Evolutionary conservation across 768 basidiomycete genomes (phyloP).

Genomic region (Boletus rufocinnamomeus): DNA sequence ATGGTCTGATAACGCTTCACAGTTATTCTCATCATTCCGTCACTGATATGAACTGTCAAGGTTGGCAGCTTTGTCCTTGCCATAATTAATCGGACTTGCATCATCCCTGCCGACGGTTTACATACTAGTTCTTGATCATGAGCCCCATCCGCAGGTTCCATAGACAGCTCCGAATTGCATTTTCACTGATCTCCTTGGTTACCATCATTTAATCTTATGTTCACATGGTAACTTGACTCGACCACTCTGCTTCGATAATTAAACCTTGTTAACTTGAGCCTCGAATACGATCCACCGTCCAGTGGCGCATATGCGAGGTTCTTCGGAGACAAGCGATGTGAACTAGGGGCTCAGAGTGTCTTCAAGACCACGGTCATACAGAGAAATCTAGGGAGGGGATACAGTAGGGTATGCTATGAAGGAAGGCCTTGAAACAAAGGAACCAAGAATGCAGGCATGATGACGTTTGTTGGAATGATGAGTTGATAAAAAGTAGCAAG

Average conservation of each 20-base stretch:
- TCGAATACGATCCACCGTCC: neutral
- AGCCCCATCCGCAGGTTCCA: neutral
- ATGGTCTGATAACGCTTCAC: slow-evolving; percentile 10
- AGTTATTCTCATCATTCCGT: slow-evolving; percentile 1
- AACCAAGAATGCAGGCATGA: slow-evolving; percentile 3
- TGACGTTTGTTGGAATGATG: slow-evolving; percentile 18
- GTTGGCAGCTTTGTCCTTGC: neutral
- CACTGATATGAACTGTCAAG: neutral
- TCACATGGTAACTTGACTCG: slow-evolving; percentile 15
- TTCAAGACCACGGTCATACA: slow-evolving; percentile 4
- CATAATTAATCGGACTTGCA: neutral
- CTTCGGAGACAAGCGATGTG: neutral
- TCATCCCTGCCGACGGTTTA: no score
- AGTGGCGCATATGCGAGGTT: neutral
- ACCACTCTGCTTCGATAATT: slow-evolving; percentile 5
- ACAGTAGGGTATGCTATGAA: slow-evolving; percentile 19
- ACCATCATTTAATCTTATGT: slow-evolving; percentile 19
- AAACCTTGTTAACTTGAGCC: slow-evolving; percentile 15
- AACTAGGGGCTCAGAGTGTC: slow-evolving; percentile 5
- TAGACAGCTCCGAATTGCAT: neutral
- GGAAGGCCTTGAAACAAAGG: neutral
- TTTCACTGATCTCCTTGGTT: slow-evolving; percentile 6
- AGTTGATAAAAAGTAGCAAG: slow-evolving; percentile 13
- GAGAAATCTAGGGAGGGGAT: slow-evolving; percentile 1
- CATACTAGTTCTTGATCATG: neutral